Base-by-base conservation (phyloP, 2,329 filamentous ascomycete species). In the Arachnomyces sp. region DNA sequence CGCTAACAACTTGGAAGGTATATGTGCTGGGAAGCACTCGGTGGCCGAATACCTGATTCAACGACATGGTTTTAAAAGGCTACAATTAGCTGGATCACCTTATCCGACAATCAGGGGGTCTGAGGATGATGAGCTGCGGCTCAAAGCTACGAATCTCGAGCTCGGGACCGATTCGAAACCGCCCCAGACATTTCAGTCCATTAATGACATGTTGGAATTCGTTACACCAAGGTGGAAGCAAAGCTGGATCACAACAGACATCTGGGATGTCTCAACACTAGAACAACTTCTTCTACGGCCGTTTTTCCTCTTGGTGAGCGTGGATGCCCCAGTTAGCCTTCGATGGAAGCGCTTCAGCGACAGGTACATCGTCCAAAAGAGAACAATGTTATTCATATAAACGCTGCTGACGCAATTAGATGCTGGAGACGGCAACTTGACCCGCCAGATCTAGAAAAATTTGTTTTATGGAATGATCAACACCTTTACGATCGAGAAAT, bases 1-100 rank as follows among this genome's bases (percentile, higher is more conserved):
- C 13, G 12, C 29, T 30, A 25, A 25, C 18, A 28, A 11, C 8
- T 15, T 17, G 31, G 31, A 56, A 92, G 89, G 86, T 56, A 90
- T 95, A 54, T 96, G 89, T 68, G 82, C 90, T 36, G 92, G 92
- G 55, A 96, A 95, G 69, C 82, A 80, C 59, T 86, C 87, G 7
- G 86, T 96, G 49, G 88, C 88, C 43, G 78, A 86, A 40, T 95
- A 94, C 60, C 77, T 98, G 7, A 78, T 89, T 48, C 77, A 88
- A 48, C 78, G 89, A 49, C 84, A 95, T 63, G 80, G 78, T 45
- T 98, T 96, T 66, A 79, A 76, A 45, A 77, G 78, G 34, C 74
- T 95, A 42, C 73, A 77, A 52, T 72, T 95, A 21, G 63, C 59
- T 31, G 42, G 39, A 28, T 59, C 49, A 28, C 32, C 59, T 55